These are phyloP conservation scores for Fonsecaea multimorphosa DNA, from an alignment of 2,329 filamentous ascomycete species.

Conservation along the genomic window DNA sequence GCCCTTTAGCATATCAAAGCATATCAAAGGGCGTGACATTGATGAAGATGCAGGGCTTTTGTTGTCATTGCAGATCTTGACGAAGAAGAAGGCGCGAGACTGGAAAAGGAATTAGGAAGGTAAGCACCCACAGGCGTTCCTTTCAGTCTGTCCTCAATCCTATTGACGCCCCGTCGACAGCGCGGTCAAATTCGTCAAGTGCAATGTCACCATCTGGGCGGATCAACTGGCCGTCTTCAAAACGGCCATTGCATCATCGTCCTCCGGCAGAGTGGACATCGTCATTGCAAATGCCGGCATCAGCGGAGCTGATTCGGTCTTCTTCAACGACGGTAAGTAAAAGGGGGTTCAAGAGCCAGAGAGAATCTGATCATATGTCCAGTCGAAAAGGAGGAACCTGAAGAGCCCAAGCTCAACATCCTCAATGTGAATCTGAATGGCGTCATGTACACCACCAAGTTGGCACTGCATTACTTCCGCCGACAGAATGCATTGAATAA, in stretches of 20 bases:
- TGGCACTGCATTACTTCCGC: slow-evolving; percentile 46
- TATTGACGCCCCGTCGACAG: slow-evolving; percentile 11
- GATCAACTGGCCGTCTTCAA: slow-evolving; percentile 70
- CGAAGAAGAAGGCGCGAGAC: slow-evolving; percentile 50
- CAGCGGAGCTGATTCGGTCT: slow-evolving; percentile 48
- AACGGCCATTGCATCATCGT: slow-evolving; percentile 60
- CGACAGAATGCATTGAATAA: slow-evolving; percentile 39
- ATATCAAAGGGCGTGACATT: background rate
- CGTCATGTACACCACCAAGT: slow-evolving; percentile 37
- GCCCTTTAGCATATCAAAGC: background rate
- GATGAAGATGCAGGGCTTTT: slow-evolving; percentile 26
- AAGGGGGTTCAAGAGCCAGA: slow-evolving; percentile 42
- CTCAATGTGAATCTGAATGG: slow-evolving; percentile 40
- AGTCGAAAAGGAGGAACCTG: slow-evolving; percentile 37
- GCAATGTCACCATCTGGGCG: slow-evolving; percentile 69
- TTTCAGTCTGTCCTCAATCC: background rate
- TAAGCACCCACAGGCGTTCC: background rate
- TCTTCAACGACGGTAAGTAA: slow-evolving; percentile 35
- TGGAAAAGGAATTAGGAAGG: slow-evolving; percentile 30
- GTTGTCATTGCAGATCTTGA: slow-evolving; percentile 44
- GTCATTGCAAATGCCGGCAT: slow-evolving; percentile 73
- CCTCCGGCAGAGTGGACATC: slow-evolving; percentile 63
- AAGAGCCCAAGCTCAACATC: slow-evolving; percentile 45
- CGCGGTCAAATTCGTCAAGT: slow-evolving; percentile 44
- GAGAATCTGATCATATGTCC: slow-evolving; percentile 49